phyloP scores from a whole-genome alignment of 257 asterid species.

The Solanum appendiculatum region DNA sequence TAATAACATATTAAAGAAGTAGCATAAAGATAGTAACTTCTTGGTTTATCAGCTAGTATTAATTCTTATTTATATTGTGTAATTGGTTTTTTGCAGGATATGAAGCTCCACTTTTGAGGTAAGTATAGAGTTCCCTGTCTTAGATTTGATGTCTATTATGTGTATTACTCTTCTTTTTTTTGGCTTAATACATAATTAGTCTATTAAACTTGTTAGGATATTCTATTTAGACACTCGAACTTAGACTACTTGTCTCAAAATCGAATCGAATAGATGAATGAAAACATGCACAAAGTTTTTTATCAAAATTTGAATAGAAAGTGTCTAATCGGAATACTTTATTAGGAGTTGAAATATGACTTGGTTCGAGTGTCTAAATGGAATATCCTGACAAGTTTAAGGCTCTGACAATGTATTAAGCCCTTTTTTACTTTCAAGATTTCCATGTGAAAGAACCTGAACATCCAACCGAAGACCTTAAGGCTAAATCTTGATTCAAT shows the following conservation, averaged over 20 bases:
- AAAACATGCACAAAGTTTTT: background rate
- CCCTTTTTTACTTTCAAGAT: background rate
- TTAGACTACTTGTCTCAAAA: no score
- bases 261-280: no score
- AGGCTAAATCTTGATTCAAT: background rate
- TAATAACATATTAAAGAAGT: background rate
- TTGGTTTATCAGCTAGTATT: background rate
- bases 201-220: no score
- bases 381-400: background rate
- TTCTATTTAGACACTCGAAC: no score
- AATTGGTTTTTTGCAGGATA: constrained; percentile 30
- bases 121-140: background rate
- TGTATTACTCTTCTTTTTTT: background rate
- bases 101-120: constrained; percentile 64
- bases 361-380: background rate
- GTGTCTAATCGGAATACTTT: background rate
- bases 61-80: background rate
- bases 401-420: background rate
- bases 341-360: background rate
- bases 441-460: background rate
- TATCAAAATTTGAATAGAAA: background rate
- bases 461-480: background rate
- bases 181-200: background rate
- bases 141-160: background rate
- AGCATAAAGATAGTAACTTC: no score